Percentiles rank a stretch among this genome's conserved stretches.
phyloP scores from a whole-genome alignment of 2,329 filamentous ascomycete species.

The Trichoderma sp. region DNA sequence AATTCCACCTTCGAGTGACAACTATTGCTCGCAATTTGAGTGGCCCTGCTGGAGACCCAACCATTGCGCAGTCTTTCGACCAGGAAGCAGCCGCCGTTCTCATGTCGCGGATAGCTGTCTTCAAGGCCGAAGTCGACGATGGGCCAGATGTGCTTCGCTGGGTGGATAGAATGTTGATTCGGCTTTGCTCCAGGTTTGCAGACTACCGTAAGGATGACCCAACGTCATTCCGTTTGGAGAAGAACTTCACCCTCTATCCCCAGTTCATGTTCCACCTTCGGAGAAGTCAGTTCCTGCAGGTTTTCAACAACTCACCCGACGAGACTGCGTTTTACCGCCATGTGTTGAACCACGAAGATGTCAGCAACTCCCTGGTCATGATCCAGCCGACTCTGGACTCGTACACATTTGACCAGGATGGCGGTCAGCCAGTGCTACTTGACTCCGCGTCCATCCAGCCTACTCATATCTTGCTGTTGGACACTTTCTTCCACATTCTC shows the following conservation, averaged over 20 bases:
- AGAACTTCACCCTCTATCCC: conserved; percentile 98
- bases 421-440: conserved; percentile 85
- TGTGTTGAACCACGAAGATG: conserved; percentile 94
- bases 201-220: conserved; percentile 98
- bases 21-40: conserved; percentile 89
- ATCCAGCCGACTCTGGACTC: conserved; percentile 97
- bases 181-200: conserved; percentile 91
- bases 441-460: conserved; percentile 96
- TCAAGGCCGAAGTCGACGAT: conserved; percentile 97
- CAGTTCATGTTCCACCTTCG: conserved; percentile 99
- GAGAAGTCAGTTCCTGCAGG: conserved; percentile 93
- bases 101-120: conserved; percentile 98
- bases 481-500: conserved; percentile 99
- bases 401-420: conserved; percentile 95
- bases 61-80: conserved; percentile 94
- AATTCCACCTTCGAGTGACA: conserved; percentile 93
- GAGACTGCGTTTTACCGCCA: conserved; percentile 99
- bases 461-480: conserved; percentile 86
- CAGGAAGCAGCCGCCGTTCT: conserved; percentile 96
- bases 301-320: conserved; percentile 99
- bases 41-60: conserved; percentile 88
- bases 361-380: conserved; percentile 96
- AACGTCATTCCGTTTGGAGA: conserved; percentile 92
- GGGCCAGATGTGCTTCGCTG: conserved; percentile 96
- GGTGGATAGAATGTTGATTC: conserved; percentile 98